A percentile compares a stretch with the other conserved stretches of the same genome.
These are phyloP conservation scores for Aspergillus brunneoviolaceus DNA, from an alignment of 2,329 filamentous ascomycete species.

Conservation along the genomic window DNA sequence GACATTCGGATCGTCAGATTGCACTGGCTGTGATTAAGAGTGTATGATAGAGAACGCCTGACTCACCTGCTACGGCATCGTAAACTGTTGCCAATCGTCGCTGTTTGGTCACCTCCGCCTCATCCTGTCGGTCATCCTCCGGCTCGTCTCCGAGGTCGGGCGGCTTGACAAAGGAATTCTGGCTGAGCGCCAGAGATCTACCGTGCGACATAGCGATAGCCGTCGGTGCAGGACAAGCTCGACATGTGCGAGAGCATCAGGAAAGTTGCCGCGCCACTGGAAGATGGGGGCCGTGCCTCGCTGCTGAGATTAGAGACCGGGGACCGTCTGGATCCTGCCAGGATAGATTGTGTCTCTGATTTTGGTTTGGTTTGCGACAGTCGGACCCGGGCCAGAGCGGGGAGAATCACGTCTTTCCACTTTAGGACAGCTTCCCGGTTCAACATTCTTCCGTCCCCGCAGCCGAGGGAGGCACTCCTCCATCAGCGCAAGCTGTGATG, in stretches of 20 bases:
- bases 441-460: background rate
- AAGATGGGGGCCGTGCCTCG: too few species aligned
- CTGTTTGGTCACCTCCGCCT: conserved; percentile 14
- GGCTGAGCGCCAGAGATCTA: conserved; percentile 22
- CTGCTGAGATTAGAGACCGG: background rate
- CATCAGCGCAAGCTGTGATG: background rate
- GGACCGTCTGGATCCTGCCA: background rate
- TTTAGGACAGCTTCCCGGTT: background rate
- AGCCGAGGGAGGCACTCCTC: background rate
- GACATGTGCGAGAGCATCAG: conserved; percentile 15
- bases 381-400: too few species aligned
- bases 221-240: background rate
- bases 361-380: conserved; percentile 1
- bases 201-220: conserved; percentile 27
- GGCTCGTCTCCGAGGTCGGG: conserved; percentile 11
- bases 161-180: conserved; percentile 19
- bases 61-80: conserved; percentile 58
- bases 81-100: conserved; percentile 52
- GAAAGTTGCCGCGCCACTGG: background rate
- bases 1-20: conserved; percentile 13
- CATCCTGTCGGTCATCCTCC: conserved; percentile 7
- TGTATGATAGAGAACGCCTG: background rate
- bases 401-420: too few species aligned
- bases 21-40: background rate
- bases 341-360: background rate